Conservation (phyloP, 2,329 filamentous ascomycete genomes). For the Aspergillus thermomutatus region DNA sequence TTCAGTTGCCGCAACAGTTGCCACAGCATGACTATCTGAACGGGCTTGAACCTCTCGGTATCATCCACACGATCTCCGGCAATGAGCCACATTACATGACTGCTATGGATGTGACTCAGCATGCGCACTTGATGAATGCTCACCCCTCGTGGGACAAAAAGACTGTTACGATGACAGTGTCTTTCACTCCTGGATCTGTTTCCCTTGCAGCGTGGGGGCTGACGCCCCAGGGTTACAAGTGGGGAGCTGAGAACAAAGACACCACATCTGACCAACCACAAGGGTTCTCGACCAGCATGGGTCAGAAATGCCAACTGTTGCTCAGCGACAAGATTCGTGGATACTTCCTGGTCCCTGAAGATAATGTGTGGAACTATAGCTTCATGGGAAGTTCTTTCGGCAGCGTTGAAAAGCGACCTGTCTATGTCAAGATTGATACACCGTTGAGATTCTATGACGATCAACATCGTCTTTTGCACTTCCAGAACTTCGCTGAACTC, state of each 20-base stretch:
- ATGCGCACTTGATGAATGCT: constrained; percentile 81
- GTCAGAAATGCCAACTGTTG: constrained; percentile 90
- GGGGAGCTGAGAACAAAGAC: constrained; percentile 96
- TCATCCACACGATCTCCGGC: constrained; percentile 93
- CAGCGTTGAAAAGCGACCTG: constrained; percentile 81
- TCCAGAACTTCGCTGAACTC: constrained; percentile 94
- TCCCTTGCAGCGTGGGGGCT: constrained; percentile 91
- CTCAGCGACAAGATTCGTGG: constrained; percentile 91
- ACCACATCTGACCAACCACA: constrained; percentile 86
- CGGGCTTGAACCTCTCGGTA: constrained; percentile 81
- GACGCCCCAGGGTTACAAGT: constrained; percentile 89
- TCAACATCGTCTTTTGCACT: constrained; percentile 87
- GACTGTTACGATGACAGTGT: constrained; percentile 90
- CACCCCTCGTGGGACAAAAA: constrained; percentile 82
- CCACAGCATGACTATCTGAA: constrained; percentile 90
- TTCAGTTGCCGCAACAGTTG: constrained; percentile 83
- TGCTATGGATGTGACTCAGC: constrained; percentile 88
- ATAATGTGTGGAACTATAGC: constrained; percentile 92
- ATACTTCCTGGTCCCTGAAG: constrained; percentile 93
- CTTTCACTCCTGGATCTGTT: constrained; percentile 94
- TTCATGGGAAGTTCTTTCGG: constrained; percentile 93
- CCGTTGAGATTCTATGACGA: constrained; percentile 88
- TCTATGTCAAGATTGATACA: constrained; percentile 91
- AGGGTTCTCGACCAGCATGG: constrained; percentile 88
- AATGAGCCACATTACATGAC: constrained; percentile 98